Base-by-base conservation (phyloP, 192 early-diverging fungal species). In the Linnemannia elongata region DNA sequence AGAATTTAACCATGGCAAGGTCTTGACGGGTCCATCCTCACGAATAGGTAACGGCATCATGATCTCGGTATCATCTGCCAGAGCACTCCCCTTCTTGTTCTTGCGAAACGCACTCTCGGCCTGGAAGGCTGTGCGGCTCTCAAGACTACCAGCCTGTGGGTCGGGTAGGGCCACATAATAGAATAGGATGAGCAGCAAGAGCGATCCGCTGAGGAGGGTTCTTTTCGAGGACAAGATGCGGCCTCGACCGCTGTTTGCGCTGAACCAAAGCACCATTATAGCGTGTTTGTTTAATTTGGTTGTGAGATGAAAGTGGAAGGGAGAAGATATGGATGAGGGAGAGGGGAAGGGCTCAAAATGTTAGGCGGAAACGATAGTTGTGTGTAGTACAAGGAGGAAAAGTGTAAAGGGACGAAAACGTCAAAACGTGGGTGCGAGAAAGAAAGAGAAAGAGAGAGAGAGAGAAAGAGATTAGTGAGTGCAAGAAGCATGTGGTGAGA, bases 131-230 rank as follows among this genome's bases (percentile, higher is more conserved):
- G 44, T 35, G n/a, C 72, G 72, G 17, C 24, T 27, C 24, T 30
- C 42, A 6, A 41, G 13, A 20, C n/a, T 6, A 33, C 36, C 39
- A 13, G 60, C 60, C 22, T 9, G 38, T 7, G 54, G 24, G 33
- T 55, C 77, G 3, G 83, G 78, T 22, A 85, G 47, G 7, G 78
- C 66, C 27, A 73, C 73, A 52, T 80, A 85, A 13, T 76, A 85
- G 33, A 80, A 54, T 10, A 80, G 45, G 20, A 72, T 24, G 45
- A 85, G 45, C 20, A 80, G 3, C 10, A 85, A 47, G 9, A 85
- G 52, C 15, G 74, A 85, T 54, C 74, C 78, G 18, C 83, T 54
- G 3, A 80, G 24, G 41, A 80, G n/a, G 36, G 68, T 76, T 10
- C 75, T 63, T 35, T 80, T 85, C 24, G 83, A 75, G 7, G 17